Evolutionary conservation across 768 basidiomycete genomes (phyloP), one percentile per base, ranked within the genome.

Genomic region (Fibroporia radiculosa): DNA sequence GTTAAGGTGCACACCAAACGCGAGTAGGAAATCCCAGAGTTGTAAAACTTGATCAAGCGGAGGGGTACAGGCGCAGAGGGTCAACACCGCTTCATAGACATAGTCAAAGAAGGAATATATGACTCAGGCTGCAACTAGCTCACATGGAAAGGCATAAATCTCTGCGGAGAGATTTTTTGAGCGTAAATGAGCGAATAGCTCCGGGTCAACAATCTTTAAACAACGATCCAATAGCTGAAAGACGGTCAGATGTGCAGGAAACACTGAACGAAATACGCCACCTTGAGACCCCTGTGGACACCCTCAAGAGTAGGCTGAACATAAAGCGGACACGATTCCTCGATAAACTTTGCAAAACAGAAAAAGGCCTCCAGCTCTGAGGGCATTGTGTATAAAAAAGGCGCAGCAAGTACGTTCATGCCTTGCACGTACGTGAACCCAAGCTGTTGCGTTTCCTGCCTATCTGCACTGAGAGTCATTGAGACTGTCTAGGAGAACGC

Each of bases 351-450:
- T 22, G 90, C 78, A 58, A 99, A 98, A 65, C 91, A 96, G 50
- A 84, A 93, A 64, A 97, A 99, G 1, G 96, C 96, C 63, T 99
- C 96, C n/a, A 98, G 66, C 63, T 99, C 92, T 8, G 92, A 92
- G 5, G 96, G 93, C 80, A 98, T 88, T 10, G 88, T 91, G 60
- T 96, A 99, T 23, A 99, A 74, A 64, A 98, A 99, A 0, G 96
- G 96, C 2, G 96, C 96, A 18, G 93, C 92, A 27, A 99, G 80
- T 38, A 98, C 96, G 61, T 99, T 99, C 92, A 96, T 97, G 24
- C 96, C 96, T 66, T 99, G 95, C 7, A 99, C 93, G 56, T 98
- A 99, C 24, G 89, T 92, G 64, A 97, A 96, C 7, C 79, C 88
- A 32, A 90, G 74, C 46, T 80, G 81, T n/a, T 85, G 77, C 1